Evolutionary conservation across 2,329 filamentous ascomycete genomes (phyloP).

Genomic region (Neopestalotiopsis sp.): DNA sequence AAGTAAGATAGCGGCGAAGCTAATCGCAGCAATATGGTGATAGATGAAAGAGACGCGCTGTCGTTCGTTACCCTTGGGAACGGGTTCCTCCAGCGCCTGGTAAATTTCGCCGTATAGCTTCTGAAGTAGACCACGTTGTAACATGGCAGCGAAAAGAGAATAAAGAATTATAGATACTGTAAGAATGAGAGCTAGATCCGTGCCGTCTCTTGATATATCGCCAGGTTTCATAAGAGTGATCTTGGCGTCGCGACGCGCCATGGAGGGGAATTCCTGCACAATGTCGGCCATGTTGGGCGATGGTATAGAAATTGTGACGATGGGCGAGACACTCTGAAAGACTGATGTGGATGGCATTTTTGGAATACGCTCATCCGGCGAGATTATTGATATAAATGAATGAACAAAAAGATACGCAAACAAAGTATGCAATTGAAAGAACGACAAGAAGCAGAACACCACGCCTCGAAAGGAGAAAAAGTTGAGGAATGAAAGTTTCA

Average conservation of each 20-base stretch:
- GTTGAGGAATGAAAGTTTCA: neutral
- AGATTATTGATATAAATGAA: no score
- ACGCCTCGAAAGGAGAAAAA: no score
- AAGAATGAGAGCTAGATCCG: conserved; percentile 20
- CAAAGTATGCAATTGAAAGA: no score
- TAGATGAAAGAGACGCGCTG: conserved; percentile 23
- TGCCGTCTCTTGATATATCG: neutral
- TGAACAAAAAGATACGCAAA: no score
- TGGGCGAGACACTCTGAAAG: neutral
- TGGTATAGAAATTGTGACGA: neutral
- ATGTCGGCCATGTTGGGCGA: neutral
- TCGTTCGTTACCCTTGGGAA: conserved; percentile 20
- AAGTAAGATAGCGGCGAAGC: conserved; percentile 19
- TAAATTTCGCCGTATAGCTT: conserved; percentile 20
- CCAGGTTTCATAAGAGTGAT: neutral
- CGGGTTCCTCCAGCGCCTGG: conserved; percentile 7
- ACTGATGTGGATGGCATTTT: neutral
- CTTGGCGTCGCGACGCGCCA: neutral
- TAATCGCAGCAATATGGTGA: conserved; percentile 23
- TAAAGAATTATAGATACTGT: conserved; percentile 19
- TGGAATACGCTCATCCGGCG: neutral
- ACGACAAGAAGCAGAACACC: no score
- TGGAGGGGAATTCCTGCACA: neutral
- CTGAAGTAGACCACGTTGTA: conserved; percentile 22
- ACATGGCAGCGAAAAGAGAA: conserved; percentile 20